Evolutionary conservation across 129 eudicot species (phyloP).

Genomic region (Pittosporum tobira): DNA sequence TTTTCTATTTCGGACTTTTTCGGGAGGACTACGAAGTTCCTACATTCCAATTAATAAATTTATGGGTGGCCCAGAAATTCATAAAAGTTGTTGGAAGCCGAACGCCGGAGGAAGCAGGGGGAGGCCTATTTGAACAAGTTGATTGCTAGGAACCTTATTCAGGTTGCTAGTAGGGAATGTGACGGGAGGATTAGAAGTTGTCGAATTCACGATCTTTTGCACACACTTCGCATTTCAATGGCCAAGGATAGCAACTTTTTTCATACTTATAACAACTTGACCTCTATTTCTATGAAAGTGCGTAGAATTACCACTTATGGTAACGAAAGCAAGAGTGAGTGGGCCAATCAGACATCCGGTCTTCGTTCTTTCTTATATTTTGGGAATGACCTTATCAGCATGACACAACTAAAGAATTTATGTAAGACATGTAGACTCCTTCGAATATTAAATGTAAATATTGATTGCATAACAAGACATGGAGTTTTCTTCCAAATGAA

Average conservation of each 20-base stretch:
- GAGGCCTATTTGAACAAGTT: background rate
- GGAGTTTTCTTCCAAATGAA: background rate
- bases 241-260: background rate
- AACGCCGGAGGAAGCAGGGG: background rate
- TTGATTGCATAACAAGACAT: rapidly evolving
- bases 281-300: background rate
- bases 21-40: constrained; percentile 4
- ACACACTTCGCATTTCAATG: background rate
- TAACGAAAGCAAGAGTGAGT: no score
- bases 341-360: no score
- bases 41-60: background rate
- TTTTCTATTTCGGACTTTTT: constrained; percentile 8
- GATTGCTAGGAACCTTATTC: background rate
- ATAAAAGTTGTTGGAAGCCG: background rate
- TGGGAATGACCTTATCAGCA: no score
- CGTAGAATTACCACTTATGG: no score
- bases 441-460: background rate
- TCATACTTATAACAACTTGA: no score
- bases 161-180: no score
- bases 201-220: constrained; percentile 13
- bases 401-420: background rate
- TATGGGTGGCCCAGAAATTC: constrained; percentile 11
- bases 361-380: no score
- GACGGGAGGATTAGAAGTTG: no score
- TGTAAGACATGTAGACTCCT: background rate